Percentiles rank a stretch among this genome's conserved stretches.
Conservation (phyloP, 2,329 filamentous ascomycete genomes). For the Phialophora verrucosa region DNA sequence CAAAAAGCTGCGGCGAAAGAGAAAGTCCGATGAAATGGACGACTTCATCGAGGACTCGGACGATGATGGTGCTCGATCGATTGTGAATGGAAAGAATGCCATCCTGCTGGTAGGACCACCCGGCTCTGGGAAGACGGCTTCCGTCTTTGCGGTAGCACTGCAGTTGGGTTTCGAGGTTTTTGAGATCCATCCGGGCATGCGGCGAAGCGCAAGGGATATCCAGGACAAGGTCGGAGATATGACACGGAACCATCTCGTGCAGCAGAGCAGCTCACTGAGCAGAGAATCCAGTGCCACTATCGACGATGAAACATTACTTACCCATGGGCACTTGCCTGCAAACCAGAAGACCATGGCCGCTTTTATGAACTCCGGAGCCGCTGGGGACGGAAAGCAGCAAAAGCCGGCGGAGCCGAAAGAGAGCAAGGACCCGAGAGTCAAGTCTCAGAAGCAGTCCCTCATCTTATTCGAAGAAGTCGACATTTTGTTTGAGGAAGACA, state of each 20-base stretch:
- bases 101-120: constrained; percentile 88
- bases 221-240: constrained; percentile 93
- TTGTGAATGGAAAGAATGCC: constrained; percentile 62
- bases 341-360: constrained; percentile 39
- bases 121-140: constrained; percentile 91
- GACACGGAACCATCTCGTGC: constrained; percentile 92
- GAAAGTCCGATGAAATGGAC: constrained; percentile 70
- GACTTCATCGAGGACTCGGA: constrained; percentile 80
- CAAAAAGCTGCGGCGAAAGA: constrained; percentile 67
- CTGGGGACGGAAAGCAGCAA: constrained; percentile 36
- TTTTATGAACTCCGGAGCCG: constrained; percentile 20
- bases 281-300: constrained; percentile 32
- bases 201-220: constrained; percentile 86
- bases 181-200: constrained; percentile 84
- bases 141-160: constrained; percentile 87
- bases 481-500: constrained; percentile 91
- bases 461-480: constrained; percentile 95
- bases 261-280: constrained; percentile 42
- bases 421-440: constrained; percentile 24
- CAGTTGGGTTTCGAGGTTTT: constrained; percentile 94
- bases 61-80: constrained; percentile 75
- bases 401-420: constrained; percentile 32
- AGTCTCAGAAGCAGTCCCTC: constrained; percentile 84
- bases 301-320: constrained; percentile 9
- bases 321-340: constrained; percentile 39